phyloP scores from a whole-genome alignment of 2,329 filamentous ascomycete species.

The Apiospora malaysiana region DNA sequence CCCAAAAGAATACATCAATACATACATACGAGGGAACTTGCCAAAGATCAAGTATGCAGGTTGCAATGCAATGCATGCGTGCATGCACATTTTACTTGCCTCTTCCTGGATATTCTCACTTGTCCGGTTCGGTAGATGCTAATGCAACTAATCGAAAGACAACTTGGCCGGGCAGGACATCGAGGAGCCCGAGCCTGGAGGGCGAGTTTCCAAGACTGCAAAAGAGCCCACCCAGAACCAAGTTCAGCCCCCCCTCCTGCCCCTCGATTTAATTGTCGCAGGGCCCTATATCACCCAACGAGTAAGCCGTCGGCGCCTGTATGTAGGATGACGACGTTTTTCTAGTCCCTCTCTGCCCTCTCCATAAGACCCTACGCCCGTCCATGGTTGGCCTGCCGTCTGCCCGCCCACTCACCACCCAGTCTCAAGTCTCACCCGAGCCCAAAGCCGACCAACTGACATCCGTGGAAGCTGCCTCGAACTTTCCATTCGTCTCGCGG shows the following conservation, averaged over 20 bases:
- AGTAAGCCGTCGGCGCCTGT: not conserved
- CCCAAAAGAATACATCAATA: not conserved
- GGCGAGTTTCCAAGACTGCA: not conserved
- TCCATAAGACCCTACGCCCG: slow-evolving; percentile 12
- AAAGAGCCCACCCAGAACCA: slow-evolving; percentile 6
- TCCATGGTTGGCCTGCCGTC: slow-evolving; percentile 3
- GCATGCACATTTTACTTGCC: slow-evolving; percentile 14
- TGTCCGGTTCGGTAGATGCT: slow-evolving; percentile 6
- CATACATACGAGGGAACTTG: not conserved
- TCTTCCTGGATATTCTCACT: slow-evolving; percentile 13
- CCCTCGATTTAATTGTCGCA: slow-evolving; percentile 11
- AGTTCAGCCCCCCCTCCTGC: slow-evolving; percentile 17
- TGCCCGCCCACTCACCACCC: not conserved
- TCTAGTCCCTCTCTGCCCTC: slow-evolving; percentile 1
- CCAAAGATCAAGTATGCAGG: slow-evolving; percentile 1
- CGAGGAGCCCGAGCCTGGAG: not conserved
- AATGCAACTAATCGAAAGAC: slow-evolving; percentile 12
- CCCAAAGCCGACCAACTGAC: slow-evolving; percentile 16
- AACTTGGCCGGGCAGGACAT: slow-evolving; percentile 4
- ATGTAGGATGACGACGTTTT: slow-evolving; percentile 19
- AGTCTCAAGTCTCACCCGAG: not conserved
- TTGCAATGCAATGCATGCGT: slow-evolving; percentile 6
- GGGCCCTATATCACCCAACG: slow-evolving; percentile 16
- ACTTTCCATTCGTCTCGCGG: slow-evolving; percentile 14
- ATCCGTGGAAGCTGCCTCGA: slow-evolving; percentile 15